Evolutionary conservation across 2,329 filamentous ascomycete species (phyloP).

Genomic region (Fusarium avenaceum): DNA sequence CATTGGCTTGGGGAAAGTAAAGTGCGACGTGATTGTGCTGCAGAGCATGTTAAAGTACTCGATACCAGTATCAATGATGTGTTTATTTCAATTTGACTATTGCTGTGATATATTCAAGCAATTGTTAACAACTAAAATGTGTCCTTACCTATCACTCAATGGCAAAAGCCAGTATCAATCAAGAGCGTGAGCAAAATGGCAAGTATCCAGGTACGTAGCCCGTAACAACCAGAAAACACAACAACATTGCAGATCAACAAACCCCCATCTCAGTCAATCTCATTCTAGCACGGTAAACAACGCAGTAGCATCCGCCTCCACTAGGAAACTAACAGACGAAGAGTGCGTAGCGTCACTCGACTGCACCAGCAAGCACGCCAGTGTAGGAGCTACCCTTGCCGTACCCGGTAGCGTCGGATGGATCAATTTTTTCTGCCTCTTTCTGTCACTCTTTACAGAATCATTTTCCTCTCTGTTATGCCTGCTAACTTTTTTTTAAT

Average conservation of each 20-base stretch:
- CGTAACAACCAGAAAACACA: conserved; percentile 36
- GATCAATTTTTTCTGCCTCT: conserved; percentile 35
- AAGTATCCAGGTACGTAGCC: conserved; percentile 29
- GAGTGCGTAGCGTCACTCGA: conserved; percentile 15
- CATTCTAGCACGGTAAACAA: conserved; percentile 38
- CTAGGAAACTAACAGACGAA: conserved; percentile 31
- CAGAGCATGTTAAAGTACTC: conserved; percentile 6
- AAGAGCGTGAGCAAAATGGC: not conserved
- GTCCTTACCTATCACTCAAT: not conserved
- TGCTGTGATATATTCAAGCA: not conserved
- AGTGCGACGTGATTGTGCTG: conserved; percentile 26
- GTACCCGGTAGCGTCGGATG: conserved; percentile 47
- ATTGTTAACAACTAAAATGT: not conserved
- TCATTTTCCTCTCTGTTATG: conserved; percentile 7
- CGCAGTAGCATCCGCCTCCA: conserved; percentile 39
- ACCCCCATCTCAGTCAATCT: conserved; percentile 24
- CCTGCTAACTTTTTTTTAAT: conserved; percentile 15
- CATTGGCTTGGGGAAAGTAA: conserved; percentile 27
- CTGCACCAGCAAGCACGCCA: conserved; percentile 46
- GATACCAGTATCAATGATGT: conserved; percentile 7
- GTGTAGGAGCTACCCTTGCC: conserved; percentile 44
- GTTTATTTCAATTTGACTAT: not conserved
- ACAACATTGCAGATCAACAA: conserved; percentile 41
- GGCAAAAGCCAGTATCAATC: not conserved
- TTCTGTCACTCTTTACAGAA: conserved; percentile 7